phyloP scores from a whole-genome alignment of 2,329 filamentous ascomycete genomes.

The Lasiodiplodia sp. region DNA sequence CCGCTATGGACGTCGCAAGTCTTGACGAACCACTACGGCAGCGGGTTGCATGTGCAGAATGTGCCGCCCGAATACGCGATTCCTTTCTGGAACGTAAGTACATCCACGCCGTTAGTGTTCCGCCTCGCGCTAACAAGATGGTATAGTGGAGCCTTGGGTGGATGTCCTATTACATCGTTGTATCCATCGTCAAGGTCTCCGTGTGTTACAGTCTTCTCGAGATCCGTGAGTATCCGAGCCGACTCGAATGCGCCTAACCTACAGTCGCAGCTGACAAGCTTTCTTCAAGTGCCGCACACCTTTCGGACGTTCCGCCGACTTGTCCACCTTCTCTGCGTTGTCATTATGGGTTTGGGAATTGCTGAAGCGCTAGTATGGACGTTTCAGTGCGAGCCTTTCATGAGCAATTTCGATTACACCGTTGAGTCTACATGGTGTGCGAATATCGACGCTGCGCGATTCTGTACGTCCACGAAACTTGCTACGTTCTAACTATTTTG shows the following conservation, averaged over 20 bases:
- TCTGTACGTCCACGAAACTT: neutral
- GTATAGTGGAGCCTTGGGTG: constrained; percentile 21
- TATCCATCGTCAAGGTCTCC: constrained; percentile 29
- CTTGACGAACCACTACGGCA: constrained; percentile 26
- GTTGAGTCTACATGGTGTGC: constrained; percentile 14
- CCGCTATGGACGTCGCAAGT: constrained; percentile 26
- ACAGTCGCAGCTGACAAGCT: neutral
- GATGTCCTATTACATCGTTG: constrained; percentile 26
- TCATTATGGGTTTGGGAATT: constrained; percentile 24
- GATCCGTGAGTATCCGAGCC: constrained; percentile 9
- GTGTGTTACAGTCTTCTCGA: constrained; percentile 30
- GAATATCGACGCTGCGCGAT: constrained; percentile 25
- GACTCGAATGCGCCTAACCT: neutral
- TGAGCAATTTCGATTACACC: constrained; percentile 28
- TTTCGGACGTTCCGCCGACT: constrained; percentile 20
- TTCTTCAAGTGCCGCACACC: constrained; percentile 11
- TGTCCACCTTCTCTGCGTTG: constrained; percentile 7
- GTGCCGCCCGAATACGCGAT: constrained; percentile 12
- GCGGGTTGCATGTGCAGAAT: constrained; percentile 25
- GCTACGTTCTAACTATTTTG: neutral
- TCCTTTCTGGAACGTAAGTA: constrained; percentile 26
- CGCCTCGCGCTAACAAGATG: neutral
- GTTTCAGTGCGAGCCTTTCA: constrained; percentile 28
- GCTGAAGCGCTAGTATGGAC: constrained; percentile 25
- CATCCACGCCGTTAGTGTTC: too few relatives aligned